Evolutionary conservation across 139 green algal species (phyloP), one percentile per base, ranked within the genome.

Genomic region (Mesotaenium endlicherianum): DNA sequence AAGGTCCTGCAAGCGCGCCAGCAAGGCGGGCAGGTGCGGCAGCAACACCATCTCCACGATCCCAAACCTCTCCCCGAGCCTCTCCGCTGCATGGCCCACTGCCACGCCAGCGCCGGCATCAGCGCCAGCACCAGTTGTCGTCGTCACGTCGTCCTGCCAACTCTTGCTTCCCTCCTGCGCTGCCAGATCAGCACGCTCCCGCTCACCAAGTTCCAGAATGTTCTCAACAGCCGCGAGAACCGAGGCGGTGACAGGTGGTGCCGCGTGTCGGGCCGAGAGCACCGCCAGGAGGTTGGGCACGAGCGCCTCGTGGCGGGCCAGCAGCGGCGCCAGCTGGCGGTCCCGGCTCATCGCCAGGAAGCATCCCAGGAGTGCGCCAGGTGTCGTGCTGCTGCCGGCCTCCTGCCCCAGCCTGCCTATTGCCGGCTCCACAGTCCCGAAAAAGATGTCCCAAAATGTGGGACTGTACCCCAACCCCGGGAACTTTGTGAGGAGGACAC

Each of bases 1-100:
- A n/a, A n/a, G n/a, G n/a, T 82, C n/a, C 75, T 74, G 49, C 38
- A 82, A 36, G 59, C 41, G n/a, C 4, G 57, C 20, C 75, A 82
- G 75, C 6, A 82, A 38, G 39, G 39, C n/a, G 5, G 57, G 34
- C 30, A 82, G 40, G 40, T 82, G 75, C 39, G 57, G 26, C 39
- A 79, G 57, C 30, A 82, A 17, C 2, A 78, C 47, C n/a, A 4
- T 26, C 1, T n/a, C n/a, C n/a, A n/a, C 67, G n/a, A 68, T 31
- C 57, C 20, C 67, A 26, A 44, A 36, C 0, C 36, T 42, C 16
- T 45, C 67, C 31, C 67, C 67, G 31, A 31, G 31, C 67, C 31
- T 17, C 67, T 42, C 34, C 34, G 20, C 67, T 68, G n/a, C 57
- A n/a, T 39, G 17, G n/a, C 36, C 26, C n/a, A n/a, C 57, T n/a